These are phyloP conservation scores for Patellifolia procumbens DNA, from an alignment of 179 eudicot genomes.

Conservation along the genomic window DNA sequence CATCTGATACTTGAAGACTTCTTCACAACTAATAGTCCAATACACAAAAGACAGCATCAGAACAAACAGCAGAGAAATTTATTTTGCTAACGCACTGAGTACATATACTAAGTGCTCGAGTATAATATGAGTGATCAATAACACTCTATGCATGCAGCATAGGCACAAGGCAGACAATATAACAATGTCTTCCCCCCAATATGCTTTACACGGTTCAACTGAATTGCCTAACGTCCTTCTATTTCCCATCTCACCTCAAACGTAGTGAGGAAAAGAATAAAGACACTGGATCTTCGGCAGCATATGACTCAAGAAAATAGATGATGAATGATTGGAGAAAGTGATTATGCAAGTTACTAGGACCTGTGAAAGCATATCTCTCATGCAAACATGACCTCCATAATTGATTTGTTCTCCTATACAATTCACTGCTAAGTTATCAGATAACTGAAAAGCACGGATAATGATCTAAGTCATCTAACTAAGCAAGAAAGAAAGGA, in stretches of 20 bases:
- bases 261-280: neutral
- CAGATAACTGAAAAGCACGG: too few species aligned
- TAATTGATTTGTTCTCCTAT: slow-evolving; percentile 10
- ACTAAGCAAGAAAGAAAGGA: slow-evolving; percentile 17
- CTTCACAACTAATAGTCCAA: too few species aligned
- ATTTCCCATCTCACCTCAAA: neutral
- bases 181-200: neutral
- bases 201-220: neutral
- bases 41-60: neutral
- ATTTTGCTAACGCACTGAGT: neutral
- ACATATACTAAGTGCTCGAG: neutral
- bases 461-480: neutral
- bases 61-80: neutral
- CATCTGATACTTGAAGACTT: neutral
- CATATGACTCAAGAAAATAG: neutral
- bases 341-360: neutral
- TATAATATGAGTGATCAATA: neutral
- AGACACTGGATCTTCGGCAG: neutral
- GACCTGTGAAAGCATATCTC: neutral
- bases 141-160: neutral
- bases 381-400: slow-evolving; percentile 3
- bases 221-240: neutral
- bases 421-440: neutral
- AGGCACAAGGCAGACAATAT: neutral
- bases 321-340: neutral